phyloP scores from a whole-genome alignment of 2,329 filamentous ascomycete genomes.

The Fusarium buharicum region DNA sequence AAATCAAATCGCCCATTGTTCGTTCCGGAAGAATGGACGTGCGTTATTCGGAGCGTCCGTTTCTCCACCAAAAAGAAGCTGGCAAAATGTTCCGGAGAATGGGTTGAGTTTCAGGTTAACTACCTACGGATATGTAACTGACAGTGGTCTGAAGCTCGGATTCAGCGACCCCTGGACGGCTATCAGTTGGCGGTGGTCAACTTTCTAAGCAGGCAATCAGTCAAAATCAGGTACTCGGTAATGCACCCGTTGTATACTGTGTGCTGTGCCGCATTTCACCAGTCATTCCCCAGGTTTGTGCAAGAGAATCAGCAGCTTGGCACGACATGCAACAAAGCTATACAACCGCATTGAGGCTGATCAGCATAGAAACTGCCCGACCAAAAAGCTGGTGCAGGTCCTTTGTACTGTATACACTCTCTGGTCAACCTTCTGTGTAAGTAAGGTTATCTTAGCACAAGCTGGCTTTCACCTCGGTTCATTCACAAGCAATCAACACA shows the following conservation, averaged over 20 bases:
- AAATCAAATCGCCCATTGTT: conserved; percentile 4
- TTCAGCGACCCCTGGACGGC: conserved; percentile 1
- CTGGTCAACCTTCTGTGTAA: conserved; percentile 14
- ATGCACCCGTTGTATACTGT: neutral
- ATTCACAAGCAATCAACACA: neutral
- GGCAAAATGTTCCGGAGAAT: conserved; percentile 13
- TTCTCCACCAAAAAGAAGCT: conserved; percentile 17
- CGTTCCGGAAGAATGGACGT: neutral
- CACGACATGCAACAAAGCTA: conserved; percentile 19
- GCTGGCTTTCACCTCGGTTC: conserved; percentile 28
- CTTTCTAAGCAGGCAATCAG: neutral
- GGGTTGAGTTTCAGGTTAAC: conserved; percentile 1
- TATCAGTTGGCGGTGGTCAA: neutral
- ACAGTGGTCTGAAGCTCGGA: conserved; percentile 14
- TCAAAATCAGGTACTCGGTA: neutral
- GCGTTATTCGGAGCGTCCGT: conserved; percentile 15
- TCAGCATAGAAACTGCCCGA: neutral
- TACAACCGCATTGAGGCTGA: conserved; percentile 4
- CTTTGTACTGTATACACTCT: conserved; percentile 1
- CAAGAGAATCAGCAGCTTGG: conserved; percentile 3
- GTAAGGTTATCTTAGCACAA: conserved; percentile 41
- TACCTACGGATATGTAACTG: too few relatives aligned
- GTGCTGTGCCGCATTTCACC: conserved; percentile 18
- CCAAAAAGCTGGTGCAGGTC: conserved; percentile 6
- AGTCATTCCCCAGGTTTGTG: conserved; percentile 24